These are phyloP conservation scores for Somion occarium DNA, from an alignment of 1,284 basidiomycete species.

Conservation along the genomic window DNA sequence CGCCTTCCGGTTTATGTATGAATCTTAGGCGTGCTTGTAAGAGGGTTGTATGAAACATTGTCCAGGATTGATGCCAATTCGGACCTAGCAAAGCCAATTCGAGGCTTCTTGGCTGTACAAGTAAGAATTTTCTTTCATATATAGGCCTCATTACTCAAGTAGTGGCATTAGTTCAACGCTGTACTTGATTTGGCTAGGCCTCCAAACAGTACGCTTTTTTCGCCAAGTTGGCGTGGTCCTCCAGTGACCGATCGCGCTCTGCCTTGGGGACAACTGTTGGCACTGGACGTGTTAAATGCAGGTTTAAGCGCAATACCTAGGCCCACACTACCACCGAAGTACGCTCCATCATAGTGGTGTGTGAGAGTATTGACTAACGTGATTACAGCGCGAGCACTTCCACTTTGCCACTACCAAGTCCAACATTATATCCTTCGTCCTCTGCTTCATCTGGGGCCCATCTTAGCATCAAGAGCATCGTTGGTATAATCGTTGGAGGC, in stretches of 20 bases:
- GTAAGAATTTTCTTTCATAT: not conserved
- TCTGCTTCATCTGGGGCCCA: no score
- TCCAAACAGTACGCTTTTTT: not conserved
- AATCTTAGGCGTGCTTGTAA: not conserved
- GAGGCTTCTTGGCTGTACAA: not conserved
- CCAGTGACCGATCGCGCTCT: not conserved
- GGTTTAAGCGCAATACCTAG: no score
- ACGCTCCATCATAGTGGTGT: no score
- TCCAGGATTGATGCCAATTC: not conserved
- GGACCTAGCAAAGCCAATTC: not conserved
- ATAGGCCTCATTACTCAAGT: not conserved
- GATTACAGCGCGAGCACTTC: no score
- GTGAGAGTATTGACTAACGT: no score
- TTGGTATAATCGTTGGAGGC: no score
- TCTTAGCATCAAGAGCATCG: no score
- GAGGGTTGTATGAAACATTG: not conserved
- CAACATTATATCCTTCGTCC: no score
- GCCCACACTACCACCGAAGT: no score
- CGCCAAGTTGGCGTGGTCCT: not conserved
- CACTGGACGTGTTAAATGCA: not conserved
- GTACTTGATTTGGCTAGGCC: not conserved
- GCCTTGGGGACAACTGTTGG: not conserved
- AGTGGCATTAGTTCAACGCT: not conserved
- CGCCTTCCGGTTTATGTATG: not conserved
- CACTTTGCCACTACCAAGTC: no score